phyloP scores from a whole-genome alignment of 169 alveolate genomes.

The Plasmodium malariae region DNA sequence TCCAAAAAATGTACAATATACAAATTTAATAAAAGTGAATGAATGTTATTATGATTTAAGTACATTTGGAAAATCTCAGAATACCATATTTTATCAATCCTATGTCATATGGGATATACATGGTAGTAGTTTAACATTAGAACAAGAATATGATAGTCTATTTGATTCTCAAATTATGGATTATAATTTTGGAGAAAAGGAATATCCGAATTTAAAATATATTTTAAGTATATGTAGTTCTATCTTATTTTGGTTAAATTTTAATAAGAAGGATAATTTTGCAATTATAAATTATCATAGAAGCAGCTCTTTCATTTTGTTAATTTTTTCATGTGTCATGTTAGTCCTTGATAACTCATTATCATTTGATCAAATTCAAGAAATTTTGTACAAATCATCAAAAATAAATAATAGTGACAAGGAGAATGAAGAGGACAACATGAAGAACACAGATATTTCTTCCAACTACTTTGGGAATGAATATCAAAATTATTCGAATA shows the following conservation, averaged over 20 bases:
- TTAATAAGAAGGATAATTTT: constrained; percentile 80
- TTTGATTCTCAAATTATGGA: constrained; percentile 82
- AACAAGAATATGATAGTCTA: constrained; percentile 78
- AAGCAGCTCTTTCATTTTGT: constrained; percentile 66
- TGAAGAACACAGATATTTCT: constrained; percentile 14
- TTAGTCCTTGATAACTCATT: constrained; percentile 50
- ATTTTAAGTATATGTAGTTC: constrained; percentile 78
- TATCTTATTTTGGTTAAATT: constrained; percentile 84
- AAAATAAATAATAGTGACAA: constrained; percentile 43
- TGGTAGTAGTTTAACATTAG: constrained; percentile 75
- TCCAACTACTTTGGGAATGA: constrained; percentile 33
- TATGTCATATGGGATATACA: constrained; percentile 83
- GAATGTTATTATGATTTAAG: constrained; percentile 81
- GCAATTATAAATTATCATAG: constrained; percentile 82
- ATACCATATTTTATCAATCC: constrained; percentile 81
- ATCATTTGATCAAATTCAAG: constrained; percentile 72
- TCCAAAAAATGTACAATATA: constrained; percentile 20
- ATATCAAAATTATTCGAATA: neutral
- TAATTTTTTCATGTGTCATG: constrained; percentile 74
- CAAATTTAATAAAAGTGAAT: constrained; percentile 75
- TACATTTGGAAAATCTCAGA: constrained; percentile 79
- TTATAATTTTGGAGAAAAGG: constrained; percentile 81
- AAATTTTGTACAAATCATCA: constrained; percentile 65
- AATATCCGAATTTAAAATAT: constrained; percentile 82
- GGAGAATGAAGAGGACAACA: constrained; percentile 14